Percentiles rank a stretch among this genome's conserved stretches.
Evolutionary conservation across 257 asterid species (phyloP).

Genomic region (Primulina eburnea): DNA sequence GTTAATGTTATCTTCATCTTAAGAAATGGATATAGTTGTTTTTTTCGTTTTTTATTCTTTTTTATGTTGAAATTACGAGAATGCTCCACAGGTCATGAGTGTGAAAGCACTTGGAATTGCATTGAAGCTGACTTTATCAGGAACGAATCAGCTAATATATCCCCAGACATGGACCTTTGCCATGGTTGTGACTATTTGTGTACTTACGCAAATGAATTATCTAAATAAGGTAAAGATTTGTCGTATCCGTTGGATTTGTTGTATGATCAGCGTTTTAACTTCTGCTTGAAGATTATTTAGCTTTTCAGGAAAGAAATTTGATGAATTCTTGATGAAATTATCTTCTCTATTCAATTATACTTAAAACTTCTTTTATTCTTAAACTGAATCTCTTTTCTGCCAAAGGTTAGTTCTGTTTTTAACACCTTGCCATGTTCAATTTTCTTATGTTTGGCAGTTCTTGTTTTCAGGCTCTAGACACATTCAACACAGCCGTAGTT

Average conservation of each 20-base stretch:
- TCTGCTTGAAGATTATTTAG: background rate
- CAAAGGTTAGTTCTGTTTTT: background rate
- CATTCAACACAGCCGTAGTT: conserved; percentile 28
- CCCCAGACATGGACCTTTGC: conserved; percentile 55
- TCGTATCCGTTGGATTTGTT: background rate
- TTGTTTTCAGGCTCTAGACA: conserved; percentile 30
- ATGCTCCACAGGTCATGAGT: conserved; percentile 43
- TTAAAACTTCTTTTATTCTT: background rate
- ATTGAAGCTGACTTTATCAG: conserved; percentile 43
- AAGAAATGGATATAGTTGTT: background rate
- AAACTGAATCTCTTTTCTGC: background rate
- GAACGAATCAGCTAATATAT: conserved; percentile 43
- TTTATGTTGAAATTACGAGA: conserved; percentile 19
- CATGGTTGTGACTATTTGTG: conserved; percentile 33
- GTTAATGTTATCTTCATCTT: background rate
- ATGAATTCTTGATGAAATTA: background rate
- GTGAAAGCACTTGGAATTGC: conserved; percentile 55
- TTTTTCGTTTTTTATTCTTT: background rate
- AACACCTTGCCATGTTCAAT: background rate
- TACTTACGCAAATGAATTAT: conserved; percentile 47
- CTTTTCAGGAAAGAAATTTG: background rate
- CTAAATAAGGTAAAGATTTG: conserved; percentile 38
- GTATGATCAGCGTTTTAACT: background rate
- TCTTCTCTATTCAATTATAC: background rate
- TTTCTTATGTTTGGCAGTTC: background rate